Base-by-base conservation (phyloP, 2,329 filamentous ascomycete species). In the Tolypocladium nubicola region DNA sequence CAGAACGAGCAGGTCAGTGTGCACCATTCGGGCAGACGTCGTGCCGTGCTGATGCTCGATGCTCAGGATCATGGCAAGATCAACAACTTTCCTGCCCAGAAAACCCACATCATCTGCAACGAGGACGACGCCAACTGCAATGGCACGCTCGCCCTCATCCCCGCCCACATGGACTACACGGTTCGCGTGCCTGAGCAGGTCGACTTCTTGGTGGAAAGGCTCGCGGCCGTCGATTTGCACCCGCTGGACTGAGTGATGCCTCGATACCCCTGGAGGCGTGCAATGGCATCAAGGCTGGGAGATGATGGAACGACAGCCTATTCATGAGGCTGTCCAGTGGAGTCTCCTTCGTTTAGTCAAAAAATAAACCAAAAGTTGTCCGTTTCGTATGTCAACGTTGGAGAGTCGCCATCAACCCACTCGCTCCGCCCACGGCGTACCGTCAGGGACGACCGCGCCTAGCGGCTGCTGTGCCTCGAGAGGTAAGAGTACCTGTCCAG, bases 401-500 rank as follows among this genome's bases (percentile, higher is more conserved):
- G 30, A 8, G 21, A 21, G 47, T 8, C 8, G 47, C n/a, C 4
- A 35, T 50, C 47, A 50, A n/a, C 30, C 19, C 30, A 33, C 47
- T 16, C 8, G 5, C 4, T n/a, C 16, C 47, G 26, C 2, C 47
- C 47, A n/a, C 14, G 26, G 8, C 26, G 8, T 2, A 7, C 30
- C 6, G 23, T 39, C 54, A 23, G 14, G 4, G 11, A 1, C 8
- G 19, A 9, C 38, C 14, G 23, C 16, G 21, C 14, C 57, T 37
- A 66, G 52, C 1, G 70, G 69, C 19, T 56, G 43, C 39, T 60
- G 60, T 7, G 67, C 66, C 57, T 72, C 68, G 1, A 37, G 43
- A 23, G 70, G 69, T 30, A 70, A 58, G 14, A 52, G 23, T n/a
- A 59, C 52, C 5, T 38, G 56, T 8, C 55, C 61, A 4, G 62